Evolutionary conservation across 208 protist species (phyloP), one percentile per base, ranked within the genome.

Genomic region (Tritrichomonas musculus): DNA sequence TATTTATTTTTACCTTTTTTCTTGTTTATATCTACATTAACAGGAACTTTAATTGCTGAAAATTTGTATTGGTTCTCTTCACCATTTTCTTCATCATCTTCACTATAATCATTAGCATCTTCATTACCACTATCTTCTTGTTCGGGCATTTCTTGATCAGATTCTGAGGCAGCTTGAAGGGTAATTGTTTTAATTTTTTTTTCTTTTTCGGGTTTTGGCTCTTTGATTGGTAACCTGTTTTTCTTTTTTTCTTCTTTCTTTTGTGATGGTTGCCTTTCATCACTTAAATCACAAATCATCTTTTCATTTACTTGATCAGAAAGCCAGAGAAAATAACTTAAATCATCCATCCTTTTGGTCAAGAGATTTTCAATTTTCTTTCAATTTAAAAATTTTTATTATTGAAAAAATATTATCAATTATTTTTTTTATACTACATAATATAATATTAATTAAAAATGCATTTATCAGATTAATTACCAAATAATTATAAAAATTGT

Each of bases 1-100:
- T 41, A 88, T 88, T 88, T 88, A 88, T 88, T 88, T 17, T 88
- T 88, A 5, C 77, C 77, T 88, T 88, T 88, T 39, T 88, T 47
- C 41, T 39, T 53, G 11, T 53, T 60, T 39, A 57, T 14, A 53
- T 57, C 47, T 8, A 33, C 27, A 20, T 88, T 25, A 53, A 53
- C 77, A 17, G 44, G 44, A 20, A 88, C n/a, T 60, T 88, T n/a
- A 0, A 49, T 8, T 20, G 27, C 33, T 41, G 44, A 53, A 49
- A 88, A 88, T 8, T 88, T 53, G n/a, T 44, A 49, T 39, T 88
- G 14, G 5, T 25, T 0, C 17, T 88, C 47, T 30, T 11, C 13
- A n/a, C 1, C 0, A 27, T 88, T 27, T 50, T 60, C 47, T 39
- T 0, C 47, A 9, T 53, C 13, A 20, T 88, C 77, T 2, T 25